Percentiles rank a stretch among this genome's conserved stretches.
These are phyloP conservation scores for Mortierella sp. DNA, from an alignment of 371 early-diverging fungal species.

Conservation along the genomic window DNA sequence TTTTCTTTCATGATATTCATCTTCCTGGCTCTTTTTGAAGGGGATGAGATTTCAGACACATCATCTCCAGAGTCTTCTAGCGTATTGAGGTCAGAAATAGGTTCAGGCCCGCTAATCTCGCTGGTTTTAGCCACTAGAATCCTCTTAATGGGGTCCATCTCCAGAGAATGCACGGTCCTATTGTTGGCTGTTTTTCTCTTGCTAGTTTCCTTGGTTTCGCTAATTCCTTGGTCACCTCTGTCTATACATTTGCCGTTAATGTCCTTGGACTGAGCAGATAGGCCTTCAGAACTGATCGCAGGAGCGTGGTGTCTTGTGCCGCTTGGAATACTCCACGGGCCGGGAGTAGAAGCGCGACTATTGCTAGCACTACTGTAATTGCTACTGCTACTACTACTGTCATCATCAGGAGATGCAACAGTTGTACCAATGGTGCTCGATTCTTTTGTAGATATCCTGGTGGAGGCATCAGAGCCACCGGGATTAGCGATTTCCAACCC, in stretches of 20 bases:
- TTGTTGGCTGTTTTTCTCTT: background rate
- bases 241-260: background rate
- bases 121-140: background rate
- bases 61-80: conserved; percentile 3
- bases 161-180: conserved; percentile 1
- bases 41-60: background rate
- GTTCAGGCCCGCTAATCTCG: background rate
- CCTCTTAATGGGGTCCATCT: background rate
- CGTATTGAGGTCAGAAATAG: background rate
- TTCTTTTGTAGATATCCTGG: background rate
- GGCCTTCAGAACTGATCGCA: background rate
- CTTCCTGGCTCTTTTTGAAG: conserved; percentile 4
- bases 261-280: background rate
- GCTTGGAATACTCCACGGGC: background rate
- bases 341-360: conserved; percentile 1
- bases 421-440: background rate
- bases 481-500: background rate
- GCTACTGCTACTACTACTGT: conserved; percentile 5
- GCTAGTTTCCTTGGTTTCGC: conserved; percentile 3
- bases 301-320: conserved; percentile 2
- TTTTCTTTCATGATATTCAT: background rate
- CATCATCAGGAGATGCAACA: background rate
- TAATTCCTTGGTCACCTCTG: background rate
- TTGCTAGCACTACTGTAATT: background rate
- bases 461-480: background rate